phyloP scores from a whole-genome alignment of 2,329 filamentous ascomycete species.

The Penicillium sp. region DNA sequence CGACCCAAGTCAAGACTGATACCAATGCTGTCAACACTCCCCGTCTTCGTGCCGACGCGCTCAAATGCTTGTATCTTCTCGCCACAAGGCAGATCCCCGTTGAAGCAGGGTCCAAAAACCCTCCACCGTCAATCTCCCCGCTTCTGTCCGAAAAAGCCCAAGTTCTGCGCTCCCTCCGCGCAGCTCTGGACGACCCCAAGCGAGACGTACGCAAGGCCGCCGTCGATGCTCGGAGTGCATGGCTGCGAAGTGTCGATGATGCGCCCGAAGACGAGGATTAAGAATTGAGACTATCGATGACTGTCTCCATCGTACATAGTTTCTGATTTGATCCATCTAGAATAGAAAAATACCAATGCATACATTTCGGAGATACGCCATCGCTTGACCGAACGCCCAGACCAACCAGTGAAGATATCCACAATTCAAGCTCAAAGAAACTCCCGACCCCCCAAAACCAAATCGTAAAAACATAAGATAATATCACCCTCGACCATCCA shows the following conservation, averaged over 20 bases:
- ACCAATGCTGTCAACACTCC: conserved; percentile 22
- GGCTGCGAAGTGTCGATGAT: conserved; percentile 58
- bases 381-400: not conserved
- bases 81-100: conserved; percentile 27
- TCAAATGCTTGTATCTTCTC: conserved; percentile 40
- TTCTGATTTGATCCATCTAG: not conserved
- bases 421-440: not conserved
- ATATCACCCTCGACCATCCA: not conserved
- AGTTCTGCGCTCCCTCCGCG: conserved; percentile 56
- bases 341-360: not conserved
- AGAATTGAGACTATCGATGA: conserved; percentile 14
- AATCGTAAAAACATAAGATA: not conserved
- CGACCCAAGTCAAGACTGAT: conserved; percentile 26
- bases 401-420: not conserved
- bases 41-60: conserved; percentile 34
- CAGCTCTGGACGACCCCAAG: conserved; percentile 61
- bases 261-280: conserved; percentile 57
- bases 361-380: not conserved
- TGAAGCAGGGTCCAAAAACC: conserved; percentile 23
- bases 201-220: conserved; percentile 62
- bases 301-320: not conserved
- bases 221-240: conserved; percentile 59
- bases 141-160: conserved; percentile 57
- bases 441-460: not conserved
- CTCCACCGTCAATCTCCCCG: conserved; percentile 36